A percentile compares a stretch with the other conserved stretches of the same genome.
phyloP scores from a whole-genome alignment of 345 rosid species.

The Camelina laxa region DNA sequence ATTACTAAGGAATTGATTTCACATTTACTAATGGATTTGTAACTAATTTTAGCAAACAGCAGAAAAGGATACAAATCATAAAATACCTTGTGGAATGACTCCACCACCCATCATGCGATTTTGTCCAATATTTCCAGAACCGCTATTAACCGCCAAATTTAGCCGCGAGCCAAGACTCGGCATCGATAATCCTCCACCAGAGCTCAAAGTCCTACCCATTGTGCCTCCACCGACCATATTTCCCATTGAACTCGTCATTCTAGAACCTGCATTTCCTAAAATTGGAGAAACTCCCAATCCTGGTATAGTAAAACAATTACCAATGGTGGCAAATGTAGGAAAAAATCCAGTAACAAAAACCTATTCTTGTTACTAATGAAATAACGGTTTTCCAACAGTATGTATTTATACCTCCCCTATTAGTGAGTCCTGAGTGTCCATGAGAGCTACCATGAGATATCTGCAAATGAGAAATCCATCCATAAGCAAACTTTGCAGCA shows the following conservation, averaged over 20 bases:
- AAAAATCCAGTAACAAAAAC: constrained; percentile 67
- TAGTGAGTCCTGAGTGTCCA: constrained; percentile 84
- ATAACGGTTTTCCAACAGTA: constrained; percentile 63
- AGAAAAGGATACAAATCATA: constrained; percentile 20
- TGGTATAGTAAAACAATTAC: constrained; percentile 68
- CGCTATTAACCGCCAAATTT: constrained; percentile 67
- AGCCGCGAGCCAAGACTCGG: constrained; percentile 84
- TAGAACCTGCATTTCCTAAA: constrained; percentile 82
- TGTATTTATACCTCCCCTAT: constrained; percentile 74
- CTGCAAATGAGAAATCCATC: constrained; percentile 48
- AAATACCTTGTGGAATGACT: constrained; percentile 84
- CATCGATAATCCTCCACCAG: constrained; percentile 82
- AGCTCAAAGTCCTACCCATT: constrained; percentile 77
- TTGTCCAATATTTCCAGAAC: constrained; percentile 88
- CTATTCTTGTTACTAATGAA: constrained; percentile 67
- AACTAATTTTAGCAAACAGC: neutral
- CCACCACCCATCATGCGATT: constrained; percentile 78
- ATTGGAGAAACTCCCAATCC: constrained; percentile 92
- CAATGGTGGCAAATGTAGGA: constrained; percentile 64
- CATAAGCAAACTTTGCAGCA: constrained; percentile 16
- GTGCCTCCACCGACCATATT: constrained; percentile 90
- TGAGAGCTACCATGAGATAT: constrained; percentile 82
- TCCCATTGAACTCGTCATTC: constrained; percentile 82
- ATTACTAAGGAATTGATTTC: neutral
- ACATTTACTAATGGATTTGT: neutral